Percentiles rank a stretch among this genome's conserved stretches.
These are phyloP conservation scores for Geotrichum citri-aurantii DNA, from an alignment of 1,139 yeast genomes.

Conservation along the genomic window DNA sequence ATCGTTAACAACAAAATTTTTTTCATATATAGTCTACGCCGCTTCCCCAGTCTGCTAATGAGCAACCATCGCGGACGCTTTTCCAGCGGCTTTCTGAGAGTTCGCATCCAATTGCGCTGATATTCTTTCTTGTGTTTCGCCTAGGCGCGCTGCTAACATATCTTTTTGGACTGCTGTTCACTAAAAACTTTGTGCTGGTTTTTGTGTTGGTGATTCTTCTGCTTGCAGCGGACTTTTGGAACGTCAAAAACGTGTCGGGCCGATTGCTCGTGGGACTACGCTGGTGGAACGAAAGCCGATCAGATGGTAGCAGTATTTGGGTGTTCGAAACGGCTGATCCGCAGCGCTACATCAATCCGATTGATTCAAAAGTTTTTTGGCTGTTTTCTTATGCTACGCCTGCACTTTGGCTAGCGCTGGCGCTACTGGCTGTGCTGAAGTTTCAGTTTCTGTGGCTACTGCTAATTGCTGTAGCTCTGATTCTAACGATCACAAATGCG, in stretches of 20 bases:
- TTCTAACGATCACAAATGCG: conserved; percentile 72
- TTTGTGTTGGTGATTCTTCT: conserved; percentile 72
- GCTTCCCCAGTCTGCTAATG: conserved; percentile 11
- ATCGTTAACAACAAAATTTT: not conserved
- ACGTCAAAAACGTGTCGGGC: conserved; percentile 85
- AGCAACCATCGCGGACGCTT: conserved; percentile 23
- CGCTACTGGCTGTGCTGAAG: conserved; percentile 68
- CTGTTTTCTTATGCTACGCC: conserved; percentile 69
- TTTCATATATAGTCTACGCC: conserved; percentile 4
- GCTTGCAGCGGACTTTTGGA: conserved; percentile 89
- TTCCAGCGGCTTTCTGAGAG: conserved; percentile 50
- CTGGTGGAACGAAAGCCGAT: conserved; percentile 73
- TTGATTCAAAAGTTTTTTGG: conserved; percentile 90
- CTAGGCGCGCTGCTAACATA: conserved; percentile 55
- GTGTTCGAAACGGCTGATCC: conserved; percentile 87
- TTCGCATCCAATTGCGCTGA: conserved; percentile 75
- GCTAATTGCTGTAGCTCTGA: conserved; percentile 52
- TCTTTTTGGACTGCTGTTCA: conserved; percentile 63
- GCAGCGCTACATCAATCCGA: conserved; percentile 75
- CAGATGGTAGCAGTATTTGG: conserved; percentile 69
- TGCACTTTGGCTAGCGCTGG: conserved; percentile 65
- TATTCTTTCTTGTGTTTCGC: conserved; percentile 59
- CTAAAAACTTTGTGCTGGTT: conserved; percentile 61
- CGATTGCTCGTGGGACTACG: conserved; percentile 83
- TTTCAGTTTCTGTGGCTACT: conserved; percentile 70